phyloP scores from a whole-genome alignment of 2,329 filamentous ascomycete species.

The Raffaelea deltoideospora region DNA sequence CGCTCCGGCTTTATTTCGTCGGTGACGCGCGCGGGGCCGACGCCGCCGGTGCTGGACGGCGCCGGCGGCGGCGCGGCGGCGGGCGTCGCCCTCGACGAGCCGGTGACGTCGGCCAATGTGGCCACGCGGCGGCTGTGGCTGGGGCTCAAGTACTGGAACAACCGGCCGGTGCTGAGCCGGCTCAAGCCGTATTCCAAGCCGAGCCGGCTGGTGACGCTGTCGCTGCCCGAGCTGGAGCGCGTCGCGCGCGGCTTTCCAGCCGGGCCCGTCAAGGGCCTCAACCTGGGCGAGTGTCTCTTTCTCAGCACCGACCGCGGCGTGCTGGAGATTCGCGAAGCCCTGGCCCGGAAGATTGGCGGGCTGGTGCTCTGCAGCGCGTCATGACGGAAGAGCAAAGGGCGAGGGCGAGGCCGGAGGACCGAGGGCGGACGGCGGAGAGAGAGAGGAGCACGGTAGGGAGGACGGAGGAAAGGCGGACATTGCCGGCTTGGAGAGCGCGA shows the following conservation, averaged over 20 bases:
- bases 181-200: slow-evolving; percentile 58
- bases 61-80: background rate
- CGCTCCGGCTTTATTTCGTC: slow-evolving; percentile 67
- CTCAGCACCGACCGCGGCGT: slow-evolving; percentile 64
- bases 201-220: slow-evolving; percentile 54
- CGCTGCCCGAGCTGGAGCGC: slow-evolving; percentile 42
- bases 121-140: slow-evolving; percentile 68
- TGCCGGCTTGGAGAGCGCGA: too few species aligned
- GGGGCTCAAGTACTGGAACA: slow-evolving; percentile 79
- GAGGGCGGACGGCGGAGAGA: too few species aligned
- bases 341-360: slow-evolving; percentile 69
- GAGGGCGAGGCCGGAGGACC: too few species aligned
- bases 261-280: slow-evolving; percentile 59
- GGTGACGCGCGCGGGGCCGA: slow-evolving; percentile 55
- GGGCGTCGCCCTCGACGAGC: slow-evolving; percentile 23
- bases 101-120: slow-evolving; percentile 55
- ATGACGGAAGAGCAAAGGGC: slow-evolving; percentile 15
- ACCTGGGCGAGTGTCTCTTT: slow-evolving; percentile 71
- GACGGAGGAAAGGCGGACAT: too few species aligned
- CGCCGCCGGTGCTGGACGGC: slow-evolving; percentile 30
- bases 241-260: slow-evolving; percentile 55
- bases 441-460: too few species aligned
- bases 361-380: slow-evolving; percentile 58
- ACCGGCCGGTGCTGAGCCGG: slow-evolving; percentile 58
- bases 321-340: slow-evolving; percentile 67